Conservation (phyloP, 2,329 filamentous ascomycete genomes). For the Thermothelomyces thermophilus region DNA sequence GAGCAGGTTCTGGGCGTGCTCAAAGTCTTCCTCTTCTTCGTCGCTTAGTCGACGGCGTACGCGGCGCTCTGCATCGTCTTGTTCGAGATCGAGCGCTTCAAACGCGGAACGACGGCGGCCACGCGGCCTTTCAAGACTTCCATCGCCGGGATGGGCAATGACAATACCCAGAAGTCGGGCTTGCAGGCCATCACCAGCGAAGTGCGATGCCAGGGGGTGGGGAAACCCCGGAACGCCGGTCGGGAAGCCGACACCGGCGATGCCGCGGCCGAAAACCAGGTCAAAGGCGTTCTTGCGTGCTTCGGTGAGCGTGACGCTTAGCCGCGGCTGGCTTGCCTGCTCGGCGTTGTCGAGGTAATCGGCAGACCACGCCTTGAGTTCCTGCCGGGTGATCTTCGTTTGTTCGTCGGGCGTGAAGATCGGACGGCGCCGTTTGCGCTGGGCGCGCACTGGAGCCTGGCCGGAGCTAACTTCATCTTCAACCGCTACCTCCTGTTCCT, state of each 20-base stretch:
- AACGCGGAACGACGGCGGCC: slow-evolving; percentile 37
- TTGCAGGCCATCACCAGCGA: slow-evolving; percentile 39
- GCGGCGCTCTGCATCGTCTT: slow-evolving; percentile 27
- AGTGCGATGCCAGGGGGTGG: slow-evolving; percentile 42
- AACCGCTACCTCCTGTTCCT: slow-evolving; percentile 5
- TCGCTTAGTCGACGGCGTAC: slow-evolving; percentile 21
- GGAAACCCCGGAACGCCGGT: slow-evolving; percentile 27
- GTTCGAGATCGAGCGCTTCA: slow-evolving; percentile 38
- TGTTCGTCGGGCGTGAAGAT: slow-evolving; percentile 26
- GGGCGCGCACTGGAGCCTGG: slow-evolving; percentile 22
- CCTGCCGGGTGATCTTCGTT: slow-evolving; percentile 32
- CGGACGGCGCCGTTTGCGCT: slow-evolving; percentile 26
- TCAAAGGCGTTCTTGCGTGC: slow-evolving; percentile 38
- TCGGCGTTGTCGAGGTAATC: slow-evolving; percentile 52
- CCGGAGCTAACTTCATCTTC: slow-evolving; percentile 8
- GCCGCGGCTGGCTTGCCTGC: slow-evolving; percentile 24
- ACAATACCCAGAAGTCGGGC: slow-evolving; percentile 32
- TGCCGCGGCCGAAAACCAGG: slow-evolving; percentile 35
- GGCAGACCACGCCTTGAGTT: slow-evolving; percentile 36
- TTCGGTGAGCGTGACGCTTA: slow-evolving; percentile 28
- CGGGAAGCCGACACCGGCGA: slow-evolving; percentile 32
- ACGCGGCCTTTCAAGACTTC: slow-evolving; percentile 14
- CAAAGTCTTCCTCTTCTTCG: slow-evolving; percentile 7
- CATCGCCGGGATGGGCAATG: slow-evolving; percentile 17
- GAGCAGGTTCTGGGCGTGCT: slow-evolving; percentile 11